These are phyloP conservation scores for Entomophthora muscae DNA, from an alignment of 371 early-diverging fungal genomes.

Conservation along the genomic window DNA sequence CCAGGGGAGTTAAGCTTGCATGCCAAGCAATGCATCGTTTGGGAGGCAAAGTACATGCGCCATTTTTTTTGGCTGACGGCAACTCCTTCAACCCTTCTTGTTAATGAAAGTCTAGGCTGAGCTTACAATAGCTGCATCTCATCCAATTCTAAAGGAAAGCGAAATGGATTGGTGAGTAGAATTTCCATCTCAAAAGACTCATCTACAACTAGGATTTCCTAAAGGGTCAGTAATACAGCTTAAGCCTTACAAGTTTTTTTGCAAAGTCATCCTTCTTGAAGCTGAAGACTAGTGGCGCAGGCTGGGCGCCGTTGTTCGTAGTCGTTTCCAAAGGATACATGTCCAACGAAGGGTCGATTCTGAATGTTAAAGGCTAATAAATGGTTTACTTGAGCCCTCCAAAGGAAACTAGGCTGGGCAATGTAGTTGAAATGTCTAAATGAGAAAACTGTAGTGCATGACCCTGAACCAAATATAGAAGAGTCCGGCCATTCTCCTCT, in stretches of 20 bases:
- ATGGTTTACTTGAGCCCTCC: not conserved
- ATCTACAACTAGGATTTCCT: not conserved
- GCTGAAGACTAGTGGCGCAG: not conserved
- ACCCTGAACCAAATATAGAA: not conserved
- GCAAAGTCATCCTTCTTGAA: not conserved
- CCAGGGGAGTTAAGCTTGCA: not conserved
- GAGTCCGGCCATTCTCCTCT: not conserved
- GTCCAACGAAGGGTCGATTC: not conserved
- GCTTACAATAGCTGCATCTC: not conserved
- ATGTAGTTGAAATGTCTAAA: not conserved
- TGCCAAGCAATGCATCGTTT: not conserved
- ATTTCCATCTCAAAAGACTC: not conserved
- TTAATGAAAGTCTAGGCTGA: not conserved
- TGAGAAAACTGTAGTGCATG: not conserved
- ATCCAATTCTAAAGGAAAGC: not conserved
- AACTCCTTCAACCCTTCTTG: not conserved
- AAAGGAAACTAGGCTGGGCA: not conserved
- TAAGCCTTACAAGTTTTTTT: not conserved
- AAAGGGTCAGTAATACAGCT: not conserved
- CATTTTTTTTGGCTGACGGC: not conserved
- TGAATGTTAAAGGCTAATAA: not conserved
- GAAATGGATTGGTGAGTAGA: not conserved
- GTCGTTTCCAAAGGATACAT: not conserved
- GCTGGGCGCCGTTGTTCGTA: not conserved
- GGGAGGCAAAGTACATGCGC: not conserved